Percentiles rank a stretch among this genome's conserved stretches.
Evolutionary conservation across 2,329 filamentous ascomycete genomes (phyloP).

Genomic region (Lasiodiplodia citricola): DNA sequence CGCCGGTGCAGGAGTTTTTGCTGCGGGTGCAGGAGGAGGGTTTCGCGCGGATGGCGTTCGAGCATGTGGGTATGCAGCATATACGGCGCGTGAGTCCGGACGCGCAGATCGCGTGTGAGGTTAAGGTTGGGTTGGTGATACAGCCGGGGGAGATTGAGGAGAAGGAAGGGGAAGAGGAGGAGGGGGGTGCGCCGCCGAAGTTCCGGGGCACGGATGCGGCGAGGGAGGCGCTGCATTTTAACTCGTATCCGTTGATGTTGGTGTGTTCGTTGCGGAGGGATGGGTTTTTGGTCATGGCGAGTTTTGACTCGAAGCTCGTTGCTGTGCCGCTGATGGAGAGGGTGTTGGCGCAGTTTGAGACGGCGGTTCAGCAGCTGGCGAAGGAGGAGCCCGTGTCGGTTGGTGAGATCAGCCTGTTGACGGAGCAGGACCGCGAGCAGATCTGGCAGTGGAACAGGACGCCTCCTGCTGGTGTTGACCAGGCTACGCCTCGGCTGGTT

Average conservation of each 20-base stretch:
- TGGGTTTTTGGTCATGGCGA: slow-evolving; percentile 65
- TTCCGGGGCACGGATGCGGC: slow-evolving; percentile 63
- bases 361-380: slow-evolving; percentile 55
- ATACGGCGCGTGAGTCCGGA: slow-evolving; percentile 58
- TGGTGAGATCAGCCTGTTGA: slow-evolving; percentile 46
- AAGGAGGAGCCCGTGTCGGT: slow-evolving; percentile 31
- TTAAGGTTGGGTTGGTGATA: slow-evolving; percentile 44
- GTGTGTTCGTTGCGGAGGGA: slow-evolving; percentile 65
- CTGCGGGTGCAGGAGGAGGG: slow-evolving; percentile 62
- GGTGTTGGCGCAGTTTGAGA: slow-evolving; percentile 59
- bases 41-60: slow-evolving; percentile 64
- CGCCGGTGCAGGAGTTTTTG: slow-evolving; percentile 58
- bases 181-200: slow-evolving; percentile 58
- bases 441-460: slow-evolving; percentile 52
- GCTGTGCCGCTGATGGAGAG: slow-evolving; percentile 58
- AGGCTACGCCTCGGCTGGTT: neutral
- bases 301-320: slow-evolving; percentile 68
- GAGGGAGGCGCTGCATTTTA: slow-evolving; percentile 63
- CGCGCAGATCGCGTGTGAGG: slow-evolving; percentile 58
- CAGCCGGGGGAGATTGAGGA: slow-evolving; percentile 34
- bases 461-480: slow-evolving; percentile 36
- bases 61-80: slow-evolving; percentile 67
- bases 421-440: slow-evolving; percentile 44
- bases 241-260: slow-evolving; percentile 67
- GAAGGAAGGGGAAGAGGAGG: slow-evolving; percentile 36